Evolutionary conservation across 1,139 yeast genomes (phyloP), one percentile per base, ranked within the genome.

Genomic region (Hansenula sp.): DNA sequence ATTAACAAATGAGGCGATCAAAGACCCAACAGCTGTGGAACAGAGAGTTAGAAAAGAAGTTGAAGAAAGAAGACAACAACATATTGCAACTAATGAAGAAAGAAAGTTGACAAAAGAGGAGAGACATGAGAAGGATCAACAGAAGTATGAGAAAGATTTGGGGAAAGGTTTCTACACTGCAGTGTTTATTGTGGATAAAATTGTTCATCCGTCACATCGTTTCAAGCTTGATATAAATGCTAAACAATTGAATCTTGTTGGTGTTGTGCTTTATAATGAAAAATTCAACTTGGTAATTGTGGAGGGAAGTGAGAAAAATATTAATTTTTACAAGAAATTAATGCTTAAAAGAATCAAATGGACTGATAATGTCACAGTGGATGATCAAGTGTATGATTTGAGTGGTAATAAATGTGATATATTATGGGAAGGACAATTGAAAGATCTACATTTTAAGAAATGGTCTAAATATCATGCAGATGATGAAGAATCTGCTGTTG

Each of bases 1-100:
- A 0, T 68, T 83, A 37, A 86, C 96, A 3, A 82, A 87, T 55
- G 95, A 86, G 46, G 87, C 94, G n/a, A 82, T 89, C 36, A 72
- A 75, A 46, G 96, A 92, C 56, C 98, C 98, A 0, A 92, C 98
- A 0, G 78, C 79, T 5, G 82, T 90, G 51, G 98, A 92, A 56
- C 69, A 71, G 59, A 63, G 71, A 41, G 97, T 94, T 0, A 69
- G 77, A 37, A 62, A 67, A 31, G 94, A 90, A 47, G 84, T 88
- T 10, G 79, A 73, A 32, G 75, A 76, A 34, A 68, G 99, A 22
- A 65, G 66, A 26, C 52, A 64, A n/a, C 64, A 66, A 36, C 99
- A 92, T 61, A 68, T 76, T 47, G 64, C 65, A 29, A 72, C 62
- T 26, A 92, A 92, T 58, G 73, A 73, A 40, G 75, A 67, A 3